Evolutionary conservation across 2,329 filamentous ascomycete species (phyloP).

Genomic region (Fusarium austroafricanum): DNA sequence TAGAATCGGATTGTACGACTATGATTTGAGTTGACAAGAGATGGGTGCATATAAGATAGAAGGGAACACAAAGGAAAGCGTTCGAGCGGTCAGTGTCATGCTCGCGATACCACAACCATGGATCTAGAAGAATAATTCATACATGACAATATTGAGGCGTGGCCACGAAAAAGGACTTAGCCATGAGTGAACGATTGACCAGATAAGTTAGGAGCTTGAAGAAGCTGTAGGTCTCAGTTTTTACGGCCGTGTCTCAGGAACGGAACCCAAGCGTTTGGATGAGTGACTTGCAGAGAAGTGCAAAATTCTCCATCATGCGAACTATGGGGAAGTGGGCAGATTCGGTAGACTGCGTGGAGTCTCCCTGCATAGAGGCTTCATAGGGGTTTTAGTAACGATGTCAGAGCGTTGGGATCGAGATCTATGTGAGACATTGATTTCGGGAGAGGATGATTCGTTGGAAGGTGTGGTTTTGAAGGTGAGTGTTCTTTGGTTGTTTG

Average conservation of each 20-base stretch:
- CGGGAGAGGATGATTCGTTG: not conserved
- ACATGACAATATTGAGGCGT: slow-evolving; percentile 3
- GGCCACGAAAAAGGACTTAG: not conserved
- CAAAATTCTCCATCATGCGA: slow-evolving; percentile 3
- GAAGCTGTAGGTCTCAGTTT: slow-evolving; percentile 32
- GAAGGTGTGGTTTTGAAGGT: not conserved
- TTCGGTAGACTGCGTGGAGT: slow-evolving; percentile 5
- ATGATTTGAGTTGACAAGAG: slow-evolving; percentile 3
- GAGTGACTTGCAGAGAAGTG: slow-evolving; percentile 7
- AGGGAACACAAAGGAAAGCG: slow-evolving; percentile 21
- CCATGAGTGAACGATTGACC: not conserved
- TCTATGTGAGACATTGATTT: not conserved
- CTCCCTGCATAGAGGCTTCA: slow-evolving; percentile 31
- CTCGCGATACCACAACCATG: slow-evolving; percentile 7
- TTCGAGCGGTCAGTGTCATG: slow-evolving; percentile 3
- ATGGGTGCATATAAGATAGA: slow-evolving; percentile 31
- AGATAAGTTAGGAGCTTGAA: slow-evolving; percentile 12
- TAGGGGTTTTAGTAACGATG: not conserved
- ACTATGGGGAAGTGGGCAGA: slow-evolving; percentile 24
- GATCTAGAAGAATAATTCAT: slow-evolving; percentile 6
- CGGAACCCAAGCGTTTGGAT: slow-evolving; percentile 9
- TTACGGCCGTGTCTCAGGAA: slow-evolving; percentile 27
- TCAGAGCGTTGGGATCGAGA: slow-evolving; percentile 20
- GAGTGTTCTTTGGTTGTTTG: not conserved
- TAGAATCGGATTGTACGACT: slow-evolving; percentile 18